These are phyloP conservation scores for Thecamonas trahens DNA, from an alignment of 78 protist species.

Conservation along the genomic window DNA sequence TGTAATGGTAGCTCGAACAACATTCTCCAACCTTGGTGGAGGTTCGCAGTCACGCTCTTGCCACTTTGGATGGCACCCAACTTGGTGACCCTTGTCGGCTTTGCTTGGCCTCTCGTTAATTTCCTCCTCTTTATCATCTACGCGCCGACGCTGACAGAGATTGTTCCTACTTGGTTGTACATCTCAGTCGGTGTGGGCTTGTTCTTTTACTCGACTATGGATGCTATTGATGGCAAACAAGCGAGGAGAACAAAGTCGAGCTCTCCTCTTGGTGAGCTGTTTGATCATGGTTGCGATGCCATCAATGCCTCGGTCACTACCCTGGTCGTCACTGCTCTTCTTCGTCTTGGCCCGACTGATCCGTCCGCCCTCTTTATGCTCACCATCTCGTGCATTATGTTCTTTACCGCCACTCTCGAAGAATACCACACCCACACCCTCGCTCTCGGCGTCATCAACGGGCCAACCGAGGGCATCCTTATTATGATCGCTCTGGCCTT, in stretches of 20 bases:
- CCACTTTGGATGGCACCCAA: constrained; percentile 35
- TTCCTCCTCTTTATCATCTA: neutral
- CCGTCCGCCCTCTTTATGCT: neutral
- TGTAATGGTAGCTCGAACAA: too few species aligned
- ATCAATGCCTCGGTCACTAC: neutral
- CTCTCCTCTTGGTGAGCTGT: constrained; percentile 59
- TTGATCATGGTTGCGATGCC: constrained; percentile 60
- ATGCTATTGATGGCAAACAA: constrained; percentile 66
- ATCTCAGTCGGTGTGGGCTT: neutral
- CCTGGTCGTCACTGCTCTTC: too few species aligned
- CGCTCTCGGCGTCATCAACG: too few species aligned
- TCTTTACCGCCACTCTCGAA: too few species aligned
- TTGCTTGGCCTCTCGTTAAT: neutral
- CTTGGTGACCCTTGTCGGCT: constrained; percentile 12
- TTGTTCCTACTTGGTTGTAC: constrained; percentile 22
- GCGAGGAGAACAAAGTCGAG: constrained; percentile 51
- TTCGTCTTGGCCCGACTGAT: too few species aligned
- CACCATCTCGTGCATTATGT: neutral
- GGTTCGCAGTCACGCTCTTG: neutral
- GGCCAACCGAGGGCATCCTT: too few species aligned
- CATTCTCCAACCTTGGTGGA: constrained; percentile 9
- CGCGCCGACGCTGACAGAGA: neutral
- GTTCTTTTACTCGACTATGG: constrained; percentile 50
- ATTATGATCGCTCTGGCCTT: too few species aligned
- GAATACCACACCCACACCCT: neutral